Evolutionary conservation across 164 flowering plant genomes (phyloP), one percentile per base, ranked within the genome.

Genomic region (Berberis thunbergii): DNA sequence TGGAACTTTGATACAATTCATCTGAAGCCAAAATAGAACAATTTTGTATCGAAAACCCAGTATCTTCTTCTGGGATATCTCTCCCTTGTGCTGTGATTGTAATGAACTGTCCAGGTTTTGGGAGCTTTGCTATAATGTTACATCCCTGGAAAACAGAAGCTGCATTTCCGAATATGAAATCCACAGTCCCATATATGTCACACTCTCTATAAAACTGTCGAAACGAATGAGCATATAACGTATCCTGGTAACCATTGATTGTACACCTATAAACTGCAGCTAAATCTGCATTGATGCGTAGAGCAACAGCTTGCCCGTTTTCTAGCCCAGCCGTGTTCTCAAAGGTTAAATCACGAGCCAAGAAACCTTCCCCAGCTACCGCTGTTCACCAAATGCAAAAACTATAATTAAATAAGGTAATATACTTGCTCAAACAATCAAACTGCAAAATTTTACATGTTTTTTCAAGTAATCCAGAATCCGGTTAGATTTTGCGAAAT

Each of bases 191-290:
- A 12, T 46, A 78, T n/a, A 92, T 79, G 75, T 87, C 82, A 43
- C 96, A 85, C 49, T 92, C 90, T 6, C 89, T 62, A 72, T 84
- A 92, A 70, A 92, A 92, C 59, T 92, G 98, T 6, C 97, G 64
- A 63, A 84, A 86, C 2, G 96, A 88, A 68, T 92, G 96, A 6
- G 69, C 84, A 61, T 89, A 92, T 6, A 92, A 62, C 0, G 94
- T 78, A 69, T 89, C 98, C 54, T 92, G 98, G 78, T 75, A 81
- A 4, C 96, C 91, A 1, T 38, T 54, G 2, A 92, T 63, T 60
- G 68, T 45, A 79, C 98, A 92, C 39, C 76, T 66, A 71, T 77
- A 89, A 39, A 86, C 52, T 0, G 96, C 96, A 0, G 80, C 58
- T 7, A 80, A 68, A 70, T 89, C 98, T 0, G 91, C 95, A 26